A percentile compares a stretch with the other conserved stretches of the same genome.
Evolutionary conservation across 179 eudicot species (phyloP).

Genomic region (Silene noctiflora): DNA sequence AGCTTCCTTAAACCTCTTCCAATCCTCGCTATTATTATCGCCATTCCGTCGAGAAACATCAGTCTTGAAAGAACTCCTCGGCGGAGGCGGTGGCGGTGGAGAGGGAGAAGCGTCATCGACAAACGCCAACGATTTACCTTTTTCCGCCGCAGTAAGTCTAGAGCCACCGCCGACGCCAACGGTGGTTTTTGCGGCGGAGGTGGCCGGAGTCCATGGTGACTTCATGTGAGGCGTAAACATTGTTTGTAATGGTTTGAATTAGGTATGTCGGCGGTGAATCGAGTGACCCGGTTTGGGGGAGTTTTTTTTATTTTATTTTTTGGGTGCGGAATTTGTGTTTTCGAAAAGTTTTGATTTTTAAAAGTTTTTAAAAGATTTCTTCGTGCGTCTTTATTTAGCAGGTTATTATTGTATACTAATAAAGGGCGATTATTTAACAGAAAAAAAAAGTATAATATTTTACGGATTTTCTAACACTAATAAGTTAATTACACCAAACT

Average conservation of each 20-base stretch:
- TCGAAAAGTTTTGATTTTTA: no score
- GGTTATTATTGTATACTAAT: no score
- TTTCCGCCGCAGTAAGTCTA: conserved; percentile 26
- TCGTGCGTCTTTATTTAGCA: no score
- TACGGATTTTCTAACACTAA: no score
- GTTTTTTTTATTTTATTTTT: no score
- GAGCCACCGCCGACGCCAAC: conserved; percentile 17
- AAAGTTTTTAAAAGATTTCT: no score
- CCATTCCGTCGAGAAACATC: conserved; percentile 11
- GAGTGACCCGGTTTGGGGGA: no score
- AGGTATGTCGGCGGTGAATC: background rate
- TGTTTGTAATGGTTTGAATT: no score
- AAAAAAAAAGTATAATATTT: no score
- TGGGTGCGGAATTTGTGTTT: no score
- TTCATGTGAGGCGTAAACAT: conserved; percentile 77
- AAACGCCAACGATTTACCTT: conserved; percentile 55
- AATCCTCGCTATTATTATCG: conserved; percentile 43
- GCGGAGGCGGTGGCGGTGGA: conserved; percentile 56
- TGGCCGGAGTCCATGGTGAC: conserved; percentile 40
- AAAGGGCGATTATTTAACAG: no score
- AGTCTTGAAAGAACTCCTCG: conserved; percentile 39
- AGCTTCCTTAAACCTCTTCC: conserved; percentile 74
- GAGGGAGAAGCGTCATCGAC: conserved; percentile 32
- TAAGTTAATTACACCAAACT: no score
- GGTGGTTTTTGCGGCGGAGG: conserved; percentile 38